Conservation (phyloP, 1,139 yeast species). For the Pichia sp. region DNA sequence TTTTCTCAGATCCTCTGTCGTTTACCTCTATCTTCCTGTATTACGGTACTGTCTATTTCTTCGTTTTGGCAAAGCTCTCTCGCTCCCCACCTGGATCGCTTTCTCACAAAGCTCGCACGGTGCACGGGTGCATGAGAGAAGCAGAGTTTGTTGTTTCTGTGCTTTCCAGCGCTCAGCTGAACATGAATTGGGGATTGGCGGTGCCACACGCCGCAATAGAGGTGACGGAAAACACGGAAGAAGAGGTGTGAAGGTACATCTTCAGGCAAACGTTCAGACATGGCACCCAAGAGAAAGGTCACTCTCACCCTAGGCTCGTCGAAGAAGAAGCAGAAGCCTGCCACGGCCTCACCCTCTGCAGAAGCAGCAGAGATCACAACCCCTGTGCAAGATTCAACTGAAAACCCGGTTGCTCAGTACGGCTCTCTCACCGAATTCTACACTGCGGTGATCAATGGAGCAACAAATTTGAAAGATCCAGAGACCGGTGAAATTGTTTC, state of each 20-base stretch:
- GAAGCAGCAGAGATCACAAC: neutral
- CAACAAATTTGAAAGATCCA: constrained; percentile 16
- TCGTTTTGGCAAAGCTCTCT: neutral
- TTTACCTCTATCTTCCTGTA: neutral
- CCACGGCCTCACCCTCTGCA: neutral
- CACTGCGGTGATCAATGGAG: constrained; percentile 7
- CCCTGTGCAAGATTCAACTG: neutral
- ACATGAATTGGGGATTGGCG: neutral
- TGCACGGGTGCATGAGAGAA: constrained; percentile 2
- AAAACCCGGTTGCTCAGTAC: neutral
- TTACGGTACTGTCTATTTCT: neutral
- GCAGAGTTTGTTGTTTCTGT: neutral
- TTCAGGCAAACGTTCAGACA: neutral
- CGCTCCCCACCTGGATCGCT: neutral
- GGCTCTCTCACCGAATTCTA: constrained; percentile 9
- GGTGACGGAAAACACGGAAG: no score
- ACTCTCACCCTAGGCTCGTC: constrained; percentile 16
- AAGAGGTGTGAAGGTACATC: no score
- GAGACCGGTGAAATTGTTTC: constrained; percentile 17
- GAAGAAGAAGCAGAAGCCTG: constrained; percentile 21
- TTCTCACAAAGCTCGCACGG: neutral
- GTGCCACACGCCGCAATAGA: no score
- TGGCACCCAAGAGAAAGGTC: constrained; percentile 25
- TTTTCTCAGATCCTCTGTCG: neutral
- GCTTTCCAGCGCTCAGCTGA: neutral